phyloP scores from a whole-genome alignment of 768 basidiomycete species.

The Exsudoporus frostii region DNA sequence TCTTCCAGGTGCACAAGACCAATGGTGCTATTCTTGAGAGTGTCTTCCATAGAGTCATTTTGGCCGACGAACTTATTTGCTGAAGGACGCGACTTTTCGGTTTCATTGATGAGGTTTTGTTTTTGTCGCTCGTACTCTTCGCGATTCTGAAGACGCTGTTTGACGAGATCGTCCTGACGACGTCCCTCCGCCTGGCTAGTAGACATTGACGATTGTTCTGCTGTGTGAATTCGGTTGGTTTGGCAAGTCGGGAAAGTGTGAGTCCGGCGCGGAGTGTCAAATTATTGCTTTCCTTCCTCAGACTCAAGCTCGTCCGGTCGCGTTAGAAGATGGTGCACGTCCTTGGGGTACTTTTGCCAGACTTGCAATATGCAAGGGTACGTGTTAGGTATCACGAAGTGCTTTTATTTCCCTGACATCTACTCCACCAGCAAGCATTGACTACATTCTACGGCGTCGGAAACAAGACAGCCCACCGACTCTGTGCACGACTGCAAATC shows the following conservation, averaged over 20 bases:
- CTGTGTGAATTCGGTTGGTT: constrained; percentile 8
- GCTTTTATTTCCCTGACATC: background rate
- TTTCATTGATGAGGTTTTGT: constrained; percentile 78
- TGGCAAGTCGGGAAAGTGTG: background rate
- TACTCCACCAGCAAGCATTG: constrained; percentile 69
- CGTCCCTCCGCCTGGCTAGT: constrained; percentile 77
- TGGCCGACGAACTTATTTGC: constrained; percentile 89
- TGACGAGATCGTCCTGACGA: constrained; percentile 79
- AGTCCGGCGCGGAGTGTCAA: constrained; percentile 25
- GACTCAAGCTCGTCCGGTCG: background rate
- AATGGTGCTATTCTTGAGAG: constrained; percentile 85
- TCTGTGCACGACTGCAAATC: constrained; percentile 91
- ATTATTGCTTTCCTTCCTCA: constrained; percentile 1
- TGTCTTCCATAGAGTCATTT: constrained; percentile 92
- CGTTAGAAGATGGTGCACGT: constrained; percentile 68
- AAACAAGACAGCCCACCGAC: constrained; percentile 63
- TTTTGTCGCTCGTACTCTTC: constrained; percentile 84
- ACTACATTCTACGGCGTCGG: constrained; percentile 89
- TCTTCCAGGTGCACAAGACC: constrained; percentile 91
- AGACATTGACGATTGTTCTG: constrained; percentile 51
- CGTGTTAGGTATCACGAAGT: constrained; percentile 20
- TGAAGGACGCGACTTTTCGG: constrained; percentile 88
- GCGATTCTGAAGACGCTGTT: constrained; percentile 75
- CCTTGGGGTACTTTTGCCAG: constrained; percentile 79
- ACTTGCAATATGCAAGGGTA: constrained; percentile 75